Evolutionary conservation across 441 rosid species (phyloP).

Genomic region (Gossypium trilobum): DNA sequence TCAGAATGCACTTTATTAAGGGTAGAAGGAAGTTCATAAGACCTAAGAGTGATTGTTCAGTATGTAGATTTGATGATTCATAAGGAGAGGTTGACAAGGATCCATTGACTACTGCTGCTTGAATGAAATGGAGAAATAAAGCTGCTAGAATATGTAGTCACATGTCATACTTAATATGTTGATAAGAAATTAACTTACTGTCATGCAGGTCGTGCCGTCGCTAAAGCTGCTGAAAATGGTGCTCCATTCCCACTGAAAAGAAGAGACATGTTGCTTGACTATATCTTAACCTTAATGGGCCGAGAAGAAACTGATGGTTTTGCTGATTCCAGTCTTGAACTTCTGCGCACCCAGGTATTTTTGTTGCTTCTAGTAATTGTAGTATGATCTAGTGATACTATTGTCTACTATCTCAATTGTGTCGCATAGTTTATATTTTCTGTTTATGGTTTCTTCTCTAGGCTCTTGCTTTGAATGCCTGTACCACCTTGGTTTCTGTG

Average conservation of each 20-base stretch:
- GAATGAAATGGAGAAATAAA: conserved; percentile 5
- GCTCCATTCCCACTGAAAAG: conserved; percentile 65
- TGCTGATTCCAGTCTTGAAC: conserved; percentile 88
- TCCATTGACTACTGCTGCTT: background rate
- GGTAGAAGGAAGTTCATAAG: background rate
- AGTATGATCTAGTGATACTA: background rate
- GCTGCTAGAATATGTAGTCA: background rate
- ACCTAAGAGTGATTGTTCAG: background rate
- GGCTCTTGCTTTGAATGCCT: conserved; percentile 94
- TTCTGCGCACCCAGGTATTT: conserved; percentile 73
- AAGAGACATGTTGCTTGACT: conserved; percentile 83
- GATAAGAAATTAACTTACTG: conserved; percentile 8
- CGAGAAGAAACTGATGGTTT: conserved; percentile 73
- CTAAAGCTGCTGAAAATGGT: conserved; percentile 86
- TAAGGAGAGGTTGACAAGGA: background rate
- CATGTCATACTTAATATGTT: background rate
- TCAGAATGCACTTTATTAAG: background rate
- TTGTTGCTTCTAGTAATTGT: conserved; percentile 19
- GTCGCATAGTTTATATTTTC: background rate
- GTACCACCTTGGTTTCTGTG: conserved; percentile 94
- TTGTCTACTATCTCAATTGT: background rate
- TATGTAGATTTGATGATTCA: background rate
- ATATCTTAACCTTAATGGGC: conserved; percentile 91
- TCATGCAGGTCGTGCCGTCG: conserved; percentile 80
- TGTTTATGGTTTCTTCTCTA: conserved; percentile 33